These are phyloP conservation scores for Ocimum tenuiflorum DNA, from an alignment of 257 asterid genomes.

Conservation along the genomic window DNA sequence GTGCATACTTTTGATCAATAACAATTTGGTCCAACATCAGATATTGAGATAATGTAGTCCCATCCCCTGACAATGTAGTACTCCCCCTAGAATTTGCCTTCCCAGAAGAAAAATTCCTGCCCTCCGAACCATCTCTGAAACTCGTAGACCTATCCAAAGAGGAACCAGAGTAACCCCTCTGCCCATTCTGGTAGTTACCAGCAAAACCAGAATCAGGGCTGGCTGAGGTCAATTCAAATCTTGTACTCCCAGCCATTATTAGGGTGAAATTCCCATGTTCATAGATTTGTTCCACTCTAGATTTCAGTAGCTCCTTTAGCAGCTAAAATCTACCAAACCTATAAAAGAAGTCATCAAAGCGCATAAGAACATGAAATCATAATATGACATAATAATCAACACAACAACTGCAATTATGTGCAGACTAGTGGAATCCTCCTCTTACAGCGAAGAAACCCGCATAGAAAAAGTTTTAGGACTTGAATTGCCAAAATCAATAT, in stretches of 20 bases:
- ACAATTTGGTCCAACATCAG: slow-evolving; percentile 59
- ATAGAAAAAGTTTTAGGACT: not conserved
- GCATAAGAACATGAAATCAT: slow-evolving; percentile 14
- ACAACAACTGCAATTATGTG: not conserved
- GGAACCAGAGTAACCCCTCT: slow-evolving; percentile 59
- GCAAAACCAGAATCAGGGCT: slow-evolving; percentile 63
- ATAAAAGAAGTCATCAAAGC: slow-evolving; percentile 12
- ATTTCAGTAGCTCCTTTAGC: slow-evolving; percentile 18
- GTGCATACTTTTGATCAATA: slow-evolving; percentile 39
- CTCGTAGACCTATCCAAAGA: slow-evolving; percentile 70
- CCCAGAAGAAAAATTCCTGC: slow-evolving; percentile 52
- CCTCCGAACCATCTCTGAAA: slow-evolving; percentile 68
- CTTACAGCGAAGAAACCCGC: not conserved
- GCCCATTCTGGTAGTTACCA: slow-evolving; percentile 67
- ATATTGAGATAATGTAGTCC: slow-evolving; percentile 50
- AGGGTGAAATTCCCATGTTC: slow-evolving; percentile 33
- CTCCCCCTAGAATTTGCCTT: slow-evolving; percentile 62
- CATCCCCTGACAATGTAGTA: slow-evolving; percentile 50
- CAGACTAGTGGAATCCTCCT: slow-evolving; percentile 2
- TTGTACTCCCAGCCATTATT: slow-evolving; percentile 77
- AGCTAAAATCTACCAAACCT: slow-evolving; percentile 24
- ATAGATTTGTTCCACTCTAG: slow-evolving; percentile 16
- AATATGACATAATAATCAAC: not conserved
- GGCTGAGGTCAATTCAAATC: slow-evolving; percentile 66
- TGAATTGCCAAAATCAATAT: not conserved